phyloP scores from a whole-genome alignment of 164 flowering plant genomes.

The Liquidambar formosana region DNA sequence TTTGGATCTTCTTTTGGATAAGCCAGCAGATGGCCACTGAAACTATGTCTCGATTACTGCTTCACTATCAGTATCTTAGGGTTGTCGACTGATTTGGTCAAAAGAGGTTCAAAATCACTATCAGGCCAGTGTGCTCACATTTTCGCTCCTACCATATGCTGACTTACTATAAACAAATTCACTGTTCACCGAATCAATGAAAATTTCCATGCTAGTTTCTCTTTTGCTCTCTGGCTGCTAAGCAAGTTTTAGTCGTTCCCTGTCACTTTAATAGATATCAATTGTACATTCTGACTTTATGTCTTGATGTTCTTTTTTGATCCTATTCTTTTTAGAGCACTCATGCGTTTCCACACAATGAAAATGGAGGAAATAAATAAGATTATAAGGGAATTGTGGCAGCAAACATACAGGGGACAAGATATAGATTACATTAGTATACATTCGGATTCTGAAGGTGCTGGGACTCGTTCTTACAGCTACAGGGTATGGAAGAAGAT shows the following conservation, averaged over 20 bases:
- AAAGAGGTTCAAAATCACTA: too few species aligned
- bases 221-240: not conserved
- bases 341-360: slow-evolving; percentile 98
- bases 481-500: slow-evolving; percentile 54
- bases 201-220: too few species aligned
- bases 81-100: too few species aligned
- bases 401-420: slow-evolving; percentile 98
- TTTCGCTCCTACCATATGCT: too few species aligned
- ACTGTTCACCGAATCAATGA: too few species aligned
- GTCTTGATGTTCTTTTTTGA: not conserved
- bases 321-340: slow-evolving; percentile 56
- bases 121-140: too few species aligned
- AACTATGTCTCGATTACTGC: too few species aligned
- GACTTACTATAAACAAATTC: too few species aligned
- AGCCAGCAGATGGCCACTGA: too few species aligned
- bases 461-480: slow-evolving; percentile 97
- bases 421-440: slow-evolving; percentile 94
- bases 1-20: too few species aligned
- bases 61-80: too few species aligned
- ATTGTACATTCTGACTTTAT: not conserved
- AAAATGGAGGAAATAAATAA: slow-evolving; percentile 99
- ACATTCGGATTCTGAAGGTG: slow-evolving; percentile 96
- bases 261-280: not conserved
- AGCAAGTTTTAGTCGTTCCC: not conserved
- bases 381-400: slow-evolving; percentile 95